Conservation (phyloP, 1,284 basidiomycete genomes). For the Ganoderma multipileum region DNA sequence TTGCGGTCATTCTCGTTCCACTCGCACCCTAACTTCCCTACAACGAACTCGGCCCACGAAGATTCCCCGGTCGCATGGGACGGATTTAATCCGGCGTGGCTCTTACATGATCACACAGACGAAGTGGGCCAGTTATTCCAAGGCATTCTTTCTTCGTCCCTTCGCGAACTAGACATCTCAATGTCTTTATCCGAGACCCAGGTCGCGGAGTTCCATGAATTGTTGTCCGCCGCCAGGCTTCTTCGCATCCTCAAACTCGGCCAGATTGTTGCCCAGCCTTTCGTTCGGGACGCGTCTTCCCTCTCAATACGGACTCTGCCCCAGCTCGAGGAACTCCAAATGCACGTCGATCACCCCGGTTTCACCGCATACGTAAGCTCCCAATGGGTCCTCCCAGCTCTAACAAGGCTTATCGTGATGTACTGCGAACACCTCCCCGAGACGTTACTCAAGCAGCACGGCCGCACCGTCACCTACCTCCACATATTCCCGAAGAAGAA, state of each 20-base stretch:
- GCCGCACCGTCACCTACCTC: slow-evolving; percentile 17
- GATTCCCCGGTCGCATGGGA: background rate
- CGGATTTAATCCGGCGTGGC: slow-evolving; percentile 20
- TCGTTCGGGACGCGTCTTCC: background rate
- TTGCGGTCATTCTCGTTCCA: slow-evolving; percentile 20
- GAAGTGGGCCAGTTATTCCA: slow-evolving; percentile 3
- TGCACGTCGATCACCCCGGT: background rate
- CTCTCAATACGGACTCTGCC: background rate
- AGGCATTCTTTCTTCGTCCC: slow-evolving; percentile 5
- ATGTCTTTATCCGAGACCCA: slow-evolving; percentile 8
- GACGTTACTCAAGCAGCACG: slow-evolving; percentile 15
- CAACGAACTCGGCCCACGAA: background rate
- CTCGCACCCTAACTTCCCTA: slow-evolving; percentile 14
- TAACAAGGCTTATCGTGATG: slow-evolving; percentile 13
- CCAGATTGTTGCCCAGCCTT: background rate
- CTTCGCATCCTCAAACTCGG: slow-evolving; percentile 16
- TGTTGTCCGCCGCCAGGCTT: slow-evolving; percentile 8
- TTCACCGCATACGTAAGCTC: slow-evolving; percentile 6
- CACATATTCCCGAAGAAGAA: slow-evolving; percentile 17
- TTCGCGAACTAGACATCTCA: slow-evolving; percentile 22
- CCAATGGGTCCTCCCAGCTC: slow-evolving; percentile 18
- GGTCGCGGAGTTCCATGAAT: slow-evolving; percentile 9
- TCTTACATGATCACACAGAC: slow-evolving; percentile 4
- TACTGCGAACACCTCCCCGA: slow-evolving; percentile 7
- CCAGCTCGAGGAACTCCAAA: slow-evolving; percentile 13